Base-by-base conservation (phyloP, 176 grass and related monocot species). In the Thalia dealbata region DNA sequence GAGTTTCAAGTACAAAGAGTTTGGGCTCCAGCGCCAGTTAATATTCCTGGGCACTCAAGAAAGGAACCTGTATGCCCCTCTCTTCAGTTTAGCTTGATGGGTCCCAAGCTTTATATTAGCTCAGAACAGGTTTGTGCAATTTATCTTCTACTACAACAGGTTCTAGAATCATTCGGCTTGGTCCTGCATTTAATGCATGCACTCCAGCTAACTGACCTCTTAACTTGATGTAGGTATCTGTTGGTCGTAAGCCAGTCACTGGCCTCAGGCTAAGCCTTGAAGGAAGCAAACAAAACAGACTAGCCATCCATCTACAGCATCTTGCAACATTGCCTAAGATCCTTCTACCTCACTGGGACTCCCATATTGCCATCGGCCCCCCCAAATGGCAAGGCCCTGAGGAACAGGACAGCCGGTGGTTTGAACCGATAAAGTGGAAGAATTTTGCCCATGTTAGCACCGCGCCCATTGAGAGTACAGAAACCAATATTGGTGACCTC, bases 331-430 rank as follows among this genome's bases (percentile, higher is more conserved):
- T 99, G 21, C 95, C 95, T 26, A 99, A 99, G 82, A 99, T 99
- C 77, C 87, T 99, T 52, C 21, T 86, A 52, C 90, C 95, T 25
- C 90, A 99, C 35, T 99, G 95, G 95, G 95, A 99, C 52, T 86
- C 87, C 9, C 87, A 93, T 66, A 77, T 99, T 32, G 86, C 90
- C 25, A 99, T 99, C 50, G 95, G 95, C 42, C 85, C 95, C 50
- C 90, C 95, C 22, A 99, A 86, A 85, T 99, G 95, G 95, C 95
- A 91, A 67, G 95, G 88, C 18, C 90, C 95, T 61, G 95, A 99
- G 79, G 95, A 99, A 69, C 95, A 99, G 77, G 95, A 99, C 78
- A 99, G 95, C 71, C 87, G 95, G 61, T 99, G 95, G 95, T 99
- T 99, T 10, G 95, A 99, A 78, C 85, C 95, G 51, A 91, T 99